These are phyloP conservation scores for Aspergillus ruber DNA, from an alignment of 2,329 filamentous ascomycete genomes.

Conservation along the genomic window DNA sequence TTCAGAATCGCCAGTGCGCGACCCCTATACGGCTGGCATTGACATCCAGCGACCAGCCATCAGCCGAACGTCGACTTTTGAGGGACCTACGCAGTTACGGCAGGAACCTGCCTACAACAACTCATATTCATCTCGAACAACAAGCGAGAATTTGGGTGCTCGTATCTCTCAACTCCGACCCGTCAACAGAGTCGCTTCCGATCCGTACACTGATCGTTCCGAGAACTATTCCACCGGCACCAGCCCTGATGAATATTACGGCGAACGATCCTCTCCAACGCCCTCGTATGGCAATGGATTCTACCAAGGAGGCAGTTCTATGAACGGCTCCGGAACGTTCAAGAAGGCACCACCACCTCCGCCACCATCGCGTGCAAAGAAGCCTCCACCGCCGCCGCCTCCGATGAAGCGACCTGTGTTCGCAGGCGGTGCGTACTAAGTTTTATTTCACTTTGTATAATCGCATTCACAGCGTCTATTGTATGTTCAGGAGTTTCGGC, in stretches of 20 bases:
- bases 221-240: slow-evolving; percentile 42
- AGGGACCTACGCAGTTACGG: slow-evolving; percentile 48
- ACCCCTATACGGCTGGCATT: slow-evolving; percentile 36
- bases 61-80: slow-evolving; percentile 52
- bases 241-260: slow-evolving; percentile 45
- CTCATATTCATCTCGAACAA: slow-evolving; percentile 45
- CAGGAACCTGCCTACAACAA: slow-evolving; percentile 48
- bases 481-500: too few relatives aligned
- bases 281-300: slow-evolving; percentile 46
- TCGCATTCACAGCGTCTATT: too few relatives aligned
- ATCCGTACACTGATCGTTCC: slow-evolving; percentile 47
- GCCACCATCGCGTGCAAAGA: slow-evolving; percentile 57
- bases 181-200: slow-evolving; percentile 31
- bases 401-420: slow-evolving; percentile 53
- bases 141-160: slow-evolving; percentile 50
- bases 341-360: slow-evolving; percentile 59
- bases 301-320: slow-evolving; percentile 47
- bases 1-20: slow-evolving; percentile 32
- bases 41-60: slow-evolving; percentile 42
- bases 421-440: slow-evolving; percentile 17
- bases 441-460: background rate
- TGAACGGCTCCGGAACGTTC: slow-evolving; percentile 23
- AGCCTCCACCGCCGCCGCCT: slow-evolving; percentile 58
- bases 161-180: slow-evolving; percentile 43
- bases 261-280: slow-evolving; percentile 49